Evolutionary conservation across 2,329 filamentous ascomycete species (phyloP).

Genomic region (Cordyceps cateniannulata): DNA sequence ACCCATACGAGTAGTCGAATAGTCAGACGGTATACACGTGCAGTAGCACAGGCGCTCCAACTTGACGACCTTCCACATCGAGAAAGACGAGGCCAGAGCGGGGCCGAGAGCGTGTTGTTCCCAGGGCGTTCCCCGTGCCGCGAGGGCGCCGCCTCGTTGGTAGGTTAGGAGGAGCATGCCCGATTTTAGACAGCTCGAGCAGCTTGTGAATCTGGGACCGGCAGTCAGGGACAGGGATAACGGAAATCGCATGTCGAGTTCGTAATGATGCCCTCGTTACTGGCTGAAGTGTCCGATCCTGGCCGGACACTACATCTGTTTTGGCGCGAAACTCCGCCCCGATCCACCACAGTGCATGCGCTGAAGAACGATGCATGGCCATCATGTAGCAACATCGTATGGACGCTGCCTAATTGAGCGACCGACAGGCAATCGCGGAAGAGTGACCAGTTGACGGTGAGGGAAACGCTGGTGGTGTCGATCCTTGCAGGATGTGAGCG

Average conservation of each 20-base stretch:
- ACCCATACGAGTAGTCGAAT: background rate
- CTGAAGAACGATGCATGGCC: background rate
- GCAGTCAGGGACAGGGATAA: background rate
- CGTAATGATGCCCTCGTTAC: background rate
- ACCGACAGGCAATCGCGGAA: background rate
- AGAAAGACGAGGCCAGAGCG: background rate
- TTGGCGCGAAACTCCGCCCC: background rate
- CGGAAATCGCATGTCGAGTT: background rate
- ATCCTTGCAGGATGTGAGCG: background rate
- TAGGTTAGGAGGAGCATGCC: background rate
- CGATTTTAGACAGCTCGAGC: background rate
- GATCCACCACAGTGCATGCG: background rate
- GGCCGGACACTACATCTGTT: background rate
- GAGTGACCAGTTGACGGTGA: background rate
- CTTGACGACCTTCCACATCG: constrained; percentile 1
- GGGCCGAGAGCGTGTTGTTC: background rate
- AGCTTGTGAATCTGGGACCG: background rate
- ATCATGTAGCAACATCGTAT: background rate
- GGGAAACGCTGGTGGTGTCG: background rate
- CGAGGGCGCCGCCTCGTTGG: background rate
- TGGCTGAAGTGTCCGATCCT: background rate
- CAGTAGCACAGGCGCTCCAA: background rate
- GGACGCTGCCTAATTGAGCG: background rate
- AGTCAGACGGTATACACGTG: background rate
- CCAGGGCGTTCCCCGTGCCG: background rate